Percentiles rank a stretch among this genome's conserved stretches.
Conservation (phyloP, 1,284 basidiomycete genomes). For the Heterobasidion occidentale region DNA sequence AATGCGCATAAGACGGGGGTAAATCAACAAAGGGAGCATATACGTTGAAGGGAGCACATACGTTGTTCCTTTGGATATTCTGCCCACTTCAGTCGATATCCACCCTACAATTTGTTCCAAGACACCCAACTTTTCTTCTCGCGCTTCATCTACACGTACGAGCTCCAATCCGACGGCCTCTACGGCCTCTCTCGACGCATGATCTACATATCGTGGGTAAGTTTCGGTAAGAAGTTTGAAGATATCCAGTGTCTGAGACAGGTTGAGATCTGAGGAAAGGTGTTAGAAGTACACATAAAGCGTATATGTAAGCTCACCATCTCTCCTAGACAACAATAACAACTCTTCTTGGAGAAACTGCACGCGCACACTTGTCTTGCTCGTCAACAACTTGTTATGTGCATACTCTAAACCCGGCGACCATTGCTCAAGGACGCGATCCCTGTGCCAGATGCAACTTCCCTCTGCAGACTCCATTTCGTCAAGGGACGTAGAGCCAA, state of each 20-base stretch:
- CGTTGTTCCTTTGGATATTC: conserved; percentile 46
- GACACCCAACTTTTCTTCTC: conserved; percentile 42
- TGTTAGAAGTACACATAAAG: not conserved
- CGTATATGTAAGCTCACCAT: conserved; percentile 34
- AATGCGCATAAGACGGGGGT: conserved; percentile 3
- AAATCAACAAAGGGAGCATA: conserved; percentile 2
- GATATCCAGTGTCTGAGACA: conserved; percentile 62
- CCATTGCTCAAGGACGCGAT: conserved; percentile 49
- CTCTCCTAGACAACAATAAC: conserved; percentile 47
- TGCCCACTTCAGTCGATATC: conserved; percentile 58
- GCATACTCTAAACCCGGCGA: conserved; percentile 43
- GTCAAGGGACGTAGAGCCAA: conserved; percentile 21
- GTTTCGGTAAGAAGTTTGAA: conserved; percentile 69
- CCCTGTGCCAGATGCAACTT: conserved; percentile 37
- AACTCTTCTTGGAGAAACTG: conserved; percentile 58
- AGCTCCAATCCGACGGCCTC: conserved; percentile 58
- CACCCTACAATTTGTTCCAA: conserved; percentile 66
- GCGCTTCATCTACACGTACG: conserved; percentile 43
- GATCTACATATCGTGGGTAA: conserved; percentile 72
- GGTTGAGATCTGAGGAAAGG: conserved; percentile 43
- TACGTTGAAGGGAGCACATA: conserved; percentile 20
- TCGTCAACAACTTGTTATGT: conserved; percentile 37
- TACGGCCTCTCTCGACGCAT: conserved; percentile 61
- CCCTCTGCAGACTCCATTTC: conserved; percentile 17
- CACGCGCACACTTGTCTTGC: conserved; percentile 47